phyloP scores from a whole-genome alignment of 768 basidiomycete species.

The Favolaschia claudopus region DNA sequence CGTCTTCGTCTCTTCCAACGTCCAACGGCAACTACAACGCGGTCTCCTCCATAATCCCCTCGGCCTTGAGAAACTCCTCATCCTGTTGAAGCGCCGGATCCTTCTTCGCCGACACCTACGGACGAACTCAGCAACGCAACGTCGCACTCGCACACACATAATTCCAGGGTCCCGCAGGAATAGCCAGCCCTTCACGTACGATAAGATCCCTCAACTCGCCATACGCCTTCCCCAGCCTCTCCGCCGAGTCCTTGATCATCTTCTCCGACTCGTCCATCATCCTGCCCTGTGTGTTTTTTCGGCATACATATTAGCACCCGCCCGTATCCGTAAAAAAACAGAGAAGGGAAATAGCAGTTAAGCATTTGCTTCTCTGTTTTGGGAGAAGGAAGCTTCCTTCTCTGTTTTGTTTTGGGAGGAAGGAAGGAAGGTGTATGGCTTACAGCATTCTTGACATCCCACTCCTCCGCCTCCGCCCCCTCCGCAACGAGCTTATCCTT shows the following conservation, averaged over 20 bases:
- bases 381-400: too few species aligned
- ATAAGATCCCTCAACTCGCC: slow-evolving; percentile 71
- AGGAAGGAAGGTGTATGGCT: slow-evolving; percentile 37
- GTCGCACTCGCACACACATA: not conserved
- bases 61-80: slow-evolving; percentile 61
- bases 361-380: not conserved
- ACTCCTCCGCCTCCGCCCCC: slow-evolving; percentile 68
- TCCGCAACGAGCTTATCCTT: slow-evolving; percentile 69
- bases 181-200: slow-evolving; percentile 54
- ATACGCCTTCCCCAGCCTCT: slow-evolving; percentile 65
- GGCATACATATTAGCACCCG: too few species aligned
- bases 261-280: slow-evolving; percentile 80
- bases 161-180: too few species aligned
- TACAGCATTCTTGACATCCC: slow-evolving; percentile 82
- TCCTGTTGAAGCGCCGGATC: slow-evolving; percentile 48
- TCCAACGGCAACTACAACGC: slow-evolving; percentile 44
- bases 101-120: slow-evolving; percentile 54
- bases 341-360: too few species aligned
- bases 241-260: slow-evolving; percentile 77
- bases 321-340: slow-evolving; percentile 53
- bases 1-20: not conserved
- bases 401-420: too few species aligned
- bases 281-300: slow-evolving; percentile 22
- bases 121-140: slow-evolving; percentile 6
- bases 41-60: slow-evolving; percentile 62